Conservation (phyloP, 805 yeast genomes). For the Cephaloascus albidus region DNA sequence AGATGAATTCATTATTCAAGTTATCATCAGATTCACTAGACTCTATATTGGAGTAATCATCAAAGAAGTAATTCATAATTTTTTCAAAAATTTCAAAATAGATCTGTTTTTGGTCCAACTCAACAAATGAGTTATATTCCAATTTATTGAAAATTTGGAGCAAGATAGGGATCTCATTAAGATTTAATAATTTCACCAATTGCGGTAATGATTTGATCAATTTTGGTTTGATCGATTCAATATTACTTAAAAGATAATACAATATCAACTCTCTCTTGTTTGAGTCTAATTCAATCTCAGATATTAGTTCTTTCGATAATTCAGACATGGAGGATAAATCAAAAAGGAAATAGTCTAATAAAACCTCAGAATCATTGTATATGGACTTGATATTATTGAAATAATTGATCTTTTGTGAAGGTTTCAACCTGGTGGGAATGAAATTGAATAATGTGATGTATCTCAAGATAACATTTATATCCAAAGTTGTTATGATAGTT, state of each 20-base stretch:
- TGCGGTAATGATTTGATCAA: not conserved
- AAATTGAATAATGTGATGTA: not conserved
- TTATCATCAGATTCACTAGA: not conserved
- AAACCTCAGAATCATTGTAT: constrained; percentile 10
- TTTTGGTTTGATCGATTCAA: not conserved
- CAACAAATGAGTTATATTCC: not conserved
- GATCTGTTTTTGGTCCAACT: not conserved
- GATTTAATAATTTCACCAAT: not conserved
- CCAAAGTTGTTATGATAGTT: not conserved
- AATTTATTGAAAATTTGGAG: not conserved
- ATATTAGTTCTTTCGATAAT: not conserved
- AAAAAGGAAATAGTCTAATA: constrained; percentile 29
- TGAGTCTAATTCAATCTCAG: not conserved
- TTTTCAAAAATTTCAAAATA: not conserved
- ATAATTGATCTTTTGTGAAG: not conserved
- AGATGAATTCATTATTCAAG: not conserved
- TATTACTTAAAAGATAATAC: not conserved
- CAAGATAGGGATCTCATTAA: not conserved
- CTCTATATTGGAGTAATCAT: not conserved
- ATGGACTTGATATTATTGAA: not conserved
- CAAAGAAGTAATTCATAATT: not conserved
- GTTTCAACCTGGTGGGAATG: not conserved
- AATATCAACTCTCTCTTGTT: not conserved
- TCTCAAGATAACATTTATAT: not conserved
- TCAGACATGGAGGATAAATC: constrained; percentile 28